Percentiles rank a stretch among this genome's conserved stretches.
phyloP scores from a whole-genome alignment of 345 rosid genomes.

The Psidium guajava region DNA sequence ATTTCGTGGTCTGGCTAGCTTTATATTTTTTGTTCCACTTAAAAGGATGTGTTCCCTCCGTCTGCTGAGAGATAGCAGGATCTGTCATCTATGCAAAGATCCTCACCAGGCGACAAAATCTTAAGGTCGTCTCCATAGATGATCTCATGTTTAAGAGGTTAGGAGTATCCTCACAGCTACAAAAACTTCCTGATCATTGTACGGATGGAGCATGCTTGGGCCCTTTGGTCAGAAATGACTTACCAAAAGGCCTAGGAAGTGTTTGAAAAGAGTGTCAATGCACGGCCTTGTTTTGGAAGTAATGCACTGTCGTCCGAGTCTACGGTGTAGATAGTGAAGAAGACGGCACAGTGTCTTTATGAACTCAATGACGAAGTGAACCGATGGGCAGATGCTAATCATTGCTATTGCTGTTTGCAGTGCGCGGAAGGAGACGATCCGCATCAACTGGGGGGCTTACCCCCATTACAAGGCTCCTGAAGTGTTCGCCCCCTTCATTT shows the following conservation, averaged over 20 bases:
- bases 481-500: slow-evolving; percentile 71
- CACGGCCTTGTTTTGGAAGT: not conserved
- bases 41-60: not conserved
- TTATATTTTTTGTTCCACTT: not conserved
- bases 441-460: slow-evolving; percentile 92
- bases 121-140: not conserved
- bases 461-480: slow-evolving; percentile 82
- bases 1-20: not conserved
- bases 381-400: rapidly evolving
- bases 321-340: not conserved
- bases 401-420: slow-evolving; percentile 12
- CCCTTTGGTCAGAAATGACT: not conserved
- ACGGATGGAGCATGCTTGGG: not conserved
- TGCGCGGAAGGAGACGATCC: slow-evolving; percentile 48
- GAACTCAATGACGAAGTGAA: not conserved
- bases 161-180: not conserved
- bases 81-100: not conserved
- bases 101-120: not conserved
- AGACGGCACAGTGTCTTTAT: not conserved
- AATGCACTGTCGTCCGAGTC: not conserved
- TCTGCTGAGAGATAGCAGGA: not conserved
- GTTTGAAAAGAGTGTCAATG: not conserved
- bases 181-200: not conserved
- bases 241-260: not conserved
- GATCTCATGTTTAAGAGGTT: not conserved